Base-by-base conservation (phyloP, 1,284 basidiomycete species). In the Trametes hirsuta region DNA sequence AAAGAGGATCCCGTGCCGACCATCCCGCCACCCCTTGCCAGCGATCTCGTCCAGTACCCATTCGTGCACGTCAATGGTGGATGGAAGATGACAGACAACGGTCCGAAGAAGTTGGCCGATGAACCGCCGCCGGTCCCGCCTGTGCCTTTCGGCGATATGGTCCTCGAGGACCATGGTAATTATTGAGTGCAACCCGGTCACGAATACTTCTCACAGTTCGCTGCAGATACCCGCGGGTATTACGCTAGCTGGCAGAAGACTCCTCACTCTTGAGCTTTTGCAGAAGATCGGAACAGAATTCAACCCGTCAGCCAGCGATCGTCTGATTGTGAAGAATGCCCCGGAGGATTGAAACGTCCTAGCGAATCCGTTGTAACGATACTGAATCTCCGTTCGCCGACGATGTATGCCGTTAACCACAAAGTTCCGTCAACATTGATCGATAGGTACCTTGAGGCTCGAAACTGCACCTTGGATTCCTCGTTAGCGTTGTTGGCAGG, bases 1-100 rank as follows among this genome's bases (percentile, higher is more conserved):
- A 36, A 34, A 4, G 35, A 41, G 11, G 58, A 60, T 48, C 49
- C 50, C 8, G 50, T 57, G 15, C n/a, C 55, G 6, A 35, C 44
- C 21, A 30, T 61, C 9, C 60, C 60, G 2, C 21, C 21, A 42
- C 22, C 34, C 8, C 30, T 47, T 12, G 35, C 25, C 9, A 10
- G 11, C 10, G 41, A 55, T 9, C 2, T 55, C 22, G 24, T 25
- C 4, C 14, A 25, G n/a, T 47, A 56, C 36, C 59, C 50, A 2
- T 56, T 48, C 54, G 12, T 53, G 5, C 59, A 61, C n/a, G 59
- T 61, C 8, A 48, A 24, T 3, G 53, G 53, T 0, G 59, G 36
- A 6, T 61, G 59, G 59, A 37, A 46, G 42, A 35, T 61, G 25
- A 36, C 30, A 3, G 53, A 30, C 22, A 18, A 22, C 15, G 44